Base-by-base conservation (phyloP, 2,329 filamentous ascomycete species). In the Apiospora koreana region DNA sequence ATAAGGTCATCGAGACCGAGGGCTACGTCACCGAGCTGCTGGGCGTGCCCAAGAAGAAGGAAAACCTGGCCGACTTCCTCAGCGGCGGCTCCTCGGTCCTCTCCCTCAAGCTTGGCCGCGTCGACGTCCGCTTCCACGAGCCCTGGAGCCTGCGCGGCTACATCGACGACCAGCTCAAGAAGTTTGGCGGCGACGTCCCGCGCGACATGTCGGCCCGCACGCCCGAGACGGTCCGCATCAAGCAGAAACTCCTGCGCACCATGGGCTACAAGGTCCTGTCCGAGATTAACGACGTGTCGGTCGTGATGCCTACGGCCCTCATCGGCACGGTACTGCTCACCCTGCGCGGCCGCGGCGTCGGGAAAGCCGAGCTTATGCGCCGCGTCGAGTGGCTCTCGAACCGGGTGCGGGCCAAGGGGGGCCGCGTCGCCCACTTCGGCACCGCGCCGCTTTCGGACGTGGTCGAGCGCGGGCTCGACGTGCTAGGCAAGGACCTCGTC, bases 1-100 rank as follows among this genome's bases (percentile, higher is more conserved):
- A 99, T 85, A 99, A 98, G 79, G 96, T 99, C 69, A 97, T 99
- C 71, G 96, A 99, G 81, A 97, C 97, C 0, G 94, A 97, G 81
- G 96, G 94, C 6, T 99, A 99, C 77, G 95, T 98, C 62, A 96
- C 91, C 43, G 96, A 99, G 80, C 88, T 99, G 2, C 87, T 99
- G 0, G 96, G 96, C 3, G 92, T 97, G 72, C 96, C 96, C 0
- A 99, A 99, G 81, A 94, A 94, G 77, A 97, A 97, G 79, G 96
- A 99, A 79, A 98, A 97, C 72, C 83, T 99, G 46, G 89, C 91
- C 43, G 94, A 97, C 76, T 97, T 99, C 75, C 83, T 99, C n/a
- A 92, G 92, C 1, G 90, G 94, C 38, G 88, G 88, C 3, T 97
- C 94, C 0, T 97, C 94, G 0, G 92, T 99, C 1, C 84, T 99